Evolutionary conservation across 306 rosid species (phyloP), one percentile per base, ranked within the genome.

Genomic region (Benincasa hispida): DNA sequence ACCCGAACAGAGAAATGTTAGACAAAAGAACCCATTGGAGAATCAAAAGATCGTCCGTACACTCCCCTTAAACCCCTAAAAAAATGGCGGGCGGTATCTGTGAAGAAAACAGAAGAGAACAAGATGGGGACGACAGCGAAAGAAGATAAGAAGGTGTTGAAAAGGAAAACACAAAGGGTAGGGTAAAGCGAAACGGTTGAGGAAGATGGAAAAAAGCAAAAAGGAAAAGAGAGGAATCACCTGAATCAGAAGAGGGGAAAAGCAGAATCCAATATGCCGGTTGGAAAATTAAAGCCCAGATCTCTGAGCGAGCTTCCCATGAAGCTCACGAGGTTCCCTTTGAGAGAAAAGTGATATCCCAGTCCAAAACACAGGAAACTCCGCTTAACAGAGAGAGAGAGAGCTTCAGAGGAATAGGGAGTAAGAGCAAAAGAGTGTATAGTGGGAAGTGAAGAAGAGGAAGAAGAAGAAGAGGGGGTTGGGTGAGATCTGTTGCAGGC

Each of bases 251-350:
- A 79, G 83, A 47, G 25, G 15, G 39, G 24, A 22, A 70, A 25
- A 45, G 75, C 55, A 70, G 57, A 13, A 47, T 14, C 56, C 13
- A 22, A 25, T 47, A 14, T 45, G 79, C 87, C 83, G 85, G 81
- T 91, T 85, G 68, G 80, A 79, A 70, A 84, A 88, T 89, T 79
- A 85, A 89, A 72, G 47, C 30, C 72, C 88, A 85, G 99, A 94
- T 94, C 99, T 85, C 87, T 77, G 61, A 76, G 79, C 89, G 66
- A 89, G 85, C 81, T 88, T 90, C 92, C 80, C 97, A 88, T 94
- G 99, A 86, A 83, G 88, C 13, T 88, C 97, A 90, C 91, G 89
- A 85, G 92, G 54, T 62, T 47, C 69, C 68, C 74, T 81, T 84
- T 72, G 55, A 47, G 28, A 56, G 78, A 87, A 90, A 87, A 87